These are phyloP conservation scores for Sugiyamaella qingdaonensis DNA, from an alignment of 805 yeast genomes.

Conservation along the genomic window DNA sequence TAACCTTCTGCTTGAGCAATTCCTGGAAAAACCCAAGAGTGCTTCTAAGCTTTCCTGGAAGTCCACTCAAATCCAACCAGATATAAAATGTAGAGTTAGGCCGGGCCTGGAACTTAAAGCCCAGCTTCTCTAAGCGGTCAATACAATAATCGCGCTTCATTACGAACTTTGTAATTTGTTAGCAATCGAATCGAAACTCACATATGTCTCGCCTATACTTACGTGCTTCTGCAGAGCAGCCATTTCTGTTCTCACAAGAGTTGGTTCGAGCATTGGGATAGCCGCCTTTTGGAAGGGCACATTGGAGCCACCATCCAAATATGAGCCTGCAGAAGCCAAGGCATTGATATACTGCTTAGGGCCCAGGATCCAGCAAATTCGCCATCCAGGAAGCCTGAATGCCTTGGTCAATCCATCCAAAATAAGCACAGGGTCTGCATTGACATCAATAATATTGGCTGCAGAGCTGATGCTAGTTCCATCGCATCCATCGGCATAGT, in stretches of 20 bases:
- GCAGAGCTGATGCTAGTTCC: constrained; percentile 50
- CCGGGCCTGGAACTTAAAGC: constrained; percentile 45
- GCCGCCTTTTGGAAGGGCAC: constrained; percentile 62
- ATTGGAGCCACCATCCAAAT: constrained; percentile 57
- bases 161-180: constrained; percentile 34
- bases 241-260: constrained; percentile 48
- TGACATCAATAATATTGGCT: constrained; percentile 49
- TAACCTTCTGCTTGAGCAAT: constrained; percentile 54
- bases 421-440: constrained; percentile 54
- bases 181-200: too few species aligned
- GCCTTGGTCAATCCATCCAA: constrained; percentile 59
- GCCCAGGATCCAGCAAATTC: constrained; percentile 60
- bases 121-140: constrained; percentile 47
- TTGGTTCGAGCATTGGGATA: constrained; percentile 50
- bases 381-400: constrained; percentile 61
- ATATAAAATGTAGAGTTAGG: constrained; percentile 59
- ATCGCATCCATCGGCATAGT: constrained; percentile 48
- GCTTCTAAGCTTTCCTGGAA: constrained; percentile 53
- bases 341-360: constrained; percentile 57
- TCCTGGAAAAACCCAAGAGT: constrained; percentile 62
- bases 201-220: neutral
- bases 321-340: constrained; percentile 56
- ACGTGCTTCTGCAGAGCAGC: constrained; percentile 51
- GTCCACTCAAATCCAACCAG: constrained; percentile 53
- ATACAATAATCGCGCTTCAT: constrained; percentile 55